These are phyloP conservation scores for Leishmania gerbilli DNA, from an alignment of 208 protist genomes.

Conservation along the genomic window DNA sequence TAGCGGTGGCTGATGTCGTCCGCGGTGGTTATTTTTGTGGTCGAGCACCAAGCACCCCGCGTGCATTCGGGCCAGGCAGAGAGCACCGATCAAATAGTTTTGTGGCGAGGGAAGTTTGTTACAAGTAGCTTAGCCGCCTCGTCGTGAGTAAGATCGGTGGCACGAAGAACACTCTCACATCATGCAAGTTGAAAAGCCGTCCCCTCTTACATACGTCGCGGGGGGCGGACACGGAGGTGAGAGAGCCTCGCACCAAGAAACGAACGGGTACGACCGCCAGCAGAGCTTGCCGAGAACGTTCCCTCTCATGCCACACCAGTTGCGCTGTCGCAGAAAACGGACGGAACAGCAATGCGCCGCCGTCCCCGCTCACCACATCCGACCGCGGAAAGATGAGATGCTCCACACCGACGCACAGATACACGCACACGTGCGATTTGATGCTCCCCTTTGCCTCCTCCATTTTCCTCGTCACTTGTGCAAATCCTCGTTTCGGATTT, in stretches of 20 bases:
- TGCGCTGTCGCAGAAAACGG: not conserved
- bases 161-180: not conserved
- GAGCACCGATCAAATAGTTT: not conserved
- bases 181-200: not conserved
- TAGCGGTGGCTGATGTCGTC: not conserved
- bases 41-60: not conserved
- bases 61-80: not conserved
- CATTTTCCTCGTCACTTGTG: conserved; percentile 34
- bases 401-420: not conserved
- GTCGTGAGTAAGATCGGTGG: not conserved
- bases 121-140: not conserved
- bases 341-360: not conserved
- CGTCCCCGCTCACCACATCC: not conserved
- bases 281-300: too few relatives aligned
- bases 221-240: not conserved
- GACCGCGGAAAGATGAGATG: too few relatives aligned
- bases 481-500: conserved; percentile 84
- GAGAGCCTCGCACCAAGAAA: not conserved
- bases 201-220: not conserved
- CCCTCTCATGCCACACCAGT: too few relatives aligned
- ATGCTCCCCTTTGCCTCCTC: not conserved
- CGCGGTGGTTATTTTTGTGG: not conserved
- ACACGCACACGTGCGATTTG: not conserved
- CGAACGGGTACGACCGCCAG: too few relatives aligned
- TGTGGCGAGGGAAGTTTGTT: not conserved